Base-by-base conservation (phyloP, 1,284 basidiomycete genomes). In the Bjerkandera adusta region DNA sequence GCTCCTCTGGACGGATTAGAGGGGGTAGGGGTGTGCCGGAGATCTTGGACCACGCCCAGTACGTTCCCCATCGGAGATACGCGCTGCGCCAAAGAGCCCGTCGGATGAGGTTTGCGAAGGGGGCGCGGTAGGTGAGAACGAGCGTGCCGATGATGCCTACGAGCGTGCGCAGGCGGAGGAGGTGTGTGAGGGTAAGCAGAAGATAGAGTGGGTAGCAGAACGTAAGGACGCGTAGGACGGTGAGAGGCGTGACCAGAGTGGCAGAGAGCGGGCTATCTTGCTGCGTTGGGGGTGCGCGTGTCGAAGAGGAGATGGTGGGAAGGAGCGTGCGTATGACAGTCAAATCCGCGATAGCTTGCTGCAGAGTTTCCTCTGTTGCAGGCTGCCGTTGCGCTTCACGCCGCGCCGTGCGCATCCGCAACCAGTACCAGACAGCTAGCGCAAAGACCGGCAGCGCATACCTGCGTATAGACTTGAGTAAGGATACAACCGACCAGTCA, bases 341-440 rank as follows among this genome's bases (percentile, higher is more conserved):
- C 24, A 87, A 67, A 57, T 86, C 79, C 27, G 77, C 63, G 48
- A 83, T 67, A 32, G 73, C 71, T 27, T 62, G 62, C 46, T 78
- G 79, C 0, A 92, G 62, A n/a, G 75, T 73, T n/a, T 75, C 66
- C 53, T 89, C 84, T 1, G 85, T 86, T 0, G 70, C 64, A 0
- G 77, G 74, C 22, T 38, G 29, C n/a, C 39, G 16, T 26, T 48
- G 30, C 1, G 41, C 20, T 12, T 18, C 39, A 30, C 18, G 4
- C 74, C 66, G 1, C 66, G 53, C 3, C 56, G 20, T 24, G 54
- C 12, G 27, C 55, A 53, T 44, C 57, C 52, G 46, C 55, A 56
- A 59, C 53, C 59, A 64, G 25, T 64, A 65, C n/a, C 58, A 57
- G 34, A 65, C 54, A 36, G 71, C 48, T 8, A 67, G 49, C 40